A percentile compares a stretch with the other conserved stretches of the same genome.
Evolutionary conservation across 495 filamentous ascomycete genomes (phyloP).

Genomic region (Neurospora sp.): DNA sequence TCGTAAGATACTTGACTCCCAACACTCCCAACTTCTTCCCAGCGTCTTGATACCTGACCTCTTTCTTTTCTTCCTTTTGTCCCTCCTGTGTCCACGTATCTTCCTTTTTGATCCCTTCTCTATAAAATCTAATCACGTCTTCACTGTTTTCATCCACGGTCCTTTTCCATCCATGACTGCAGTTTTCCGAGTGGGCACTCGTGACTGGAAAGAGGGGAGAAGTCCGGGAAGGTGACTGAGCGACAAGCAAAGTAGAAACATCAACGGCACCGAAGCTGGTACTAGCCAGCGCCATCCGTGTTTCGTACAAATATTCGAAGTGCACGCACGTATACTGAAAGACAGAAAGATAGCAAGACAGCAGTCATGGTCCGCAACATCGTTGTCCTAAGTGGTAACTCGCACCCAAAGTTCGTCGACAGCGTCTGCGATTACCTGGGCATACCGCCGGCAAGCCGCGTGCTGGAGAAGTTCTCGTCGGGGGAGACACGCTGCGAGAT

Average conservation of each 20-base stretch:
- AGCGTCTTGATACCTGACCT: not conserved
- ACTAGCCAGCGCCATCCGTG: not conserved
- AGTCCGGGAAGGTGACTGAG: not conserved
- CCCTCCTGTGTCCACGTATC: not conserved
- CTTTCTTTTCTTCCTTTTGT: not conserved
- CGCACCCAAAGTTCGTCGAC: constrained; percentile 79
- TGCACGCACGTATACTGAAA: not conserved
- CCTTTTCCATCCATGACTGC: not conserved
- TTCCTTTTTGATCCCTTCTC: not conserved
- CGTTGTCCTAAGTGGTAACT: constrained; percentile 85
- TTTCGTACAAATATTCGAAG: not conserved
- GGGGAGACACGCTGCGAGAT: constrained; percentile 95
- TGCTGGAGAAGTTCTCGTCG: constrained; percentile 83
- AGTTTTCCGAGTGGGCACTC: not conserved
- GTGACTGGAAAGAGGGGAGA: not conserved
- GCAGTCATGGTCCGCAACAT: constrained; percentile 78
- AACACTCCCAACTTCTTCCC: not conserved
- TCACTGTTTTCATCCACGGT: not conserved
- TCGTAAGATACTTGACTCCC: not conserved
- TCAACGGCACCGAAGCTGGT: not conserved
- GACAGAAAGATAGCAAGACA: not conserved
- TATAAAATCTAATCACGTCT: not conserved
- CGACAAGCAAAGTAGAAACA: not conserved
- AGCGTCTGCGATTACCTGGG: constrained; percentile 80
- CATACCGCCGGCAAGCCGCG: constrained; percentile 69